Evolutionary conservation across 2,329 filamentous ascomycete species (phyloP).

Genomic region (Colletotrichum camelliae): DNA sequence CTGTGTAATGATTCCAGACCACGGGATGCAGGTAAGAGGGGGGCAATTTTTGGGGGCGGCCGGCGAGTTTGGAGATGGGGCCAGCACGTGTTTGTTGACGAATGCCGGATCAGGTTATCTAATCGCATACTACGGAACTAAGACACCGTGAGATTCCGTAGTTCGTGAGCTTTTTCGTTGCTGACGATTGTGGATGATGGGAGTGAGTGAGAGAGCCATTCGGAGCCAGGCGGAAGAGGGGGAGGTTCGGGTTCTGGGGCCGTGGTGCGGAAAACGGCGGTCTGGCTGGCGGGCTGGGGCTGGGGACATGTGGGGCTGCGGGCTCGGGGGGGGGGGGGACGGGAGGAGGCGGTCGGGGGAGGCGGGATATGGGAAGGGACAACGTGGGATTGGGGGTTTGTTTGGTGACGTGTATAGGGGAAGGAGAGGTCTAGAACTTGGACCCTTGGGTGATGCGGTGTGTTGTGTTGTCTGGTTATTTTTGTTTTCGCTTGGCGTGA

Average conservation of each 20-base stretch:
- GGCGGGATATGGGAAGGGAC: not conserved
- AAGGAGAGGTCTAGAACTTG: not conserved
- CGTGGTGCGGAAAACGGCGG: conserved; percentile 2
- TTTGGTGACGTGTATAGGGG: not conserved
- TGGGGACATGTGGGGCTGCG: not conserved
- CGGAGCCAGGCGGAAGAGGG: not conserved
- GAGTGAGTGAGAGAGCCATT: not conserved
- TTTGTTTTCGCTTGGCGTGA: not conserved
- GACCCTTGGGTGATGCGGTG: not conserved
- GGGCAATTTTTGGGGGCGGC: not conserved
- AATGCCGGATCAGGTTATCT: not conserved
- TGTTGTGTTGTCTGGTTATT: not conserved
- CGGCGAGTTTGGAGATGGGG: not conserved
- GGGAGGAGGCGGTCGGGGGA: not conserved
- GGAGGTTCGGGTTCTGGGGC: not conserved
- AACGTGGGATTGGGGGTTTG: not conserved
- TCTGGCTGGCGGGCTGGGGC: not conserved
- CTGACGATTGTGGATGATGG: not conserved
- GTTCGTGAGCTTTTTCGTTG: not conserved
- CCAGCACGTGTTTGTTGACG: not conserved
- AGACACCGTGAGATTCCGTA: not conserved
- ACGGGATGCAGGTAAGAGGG: not conserved
- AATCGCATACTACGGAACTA: not conserved
- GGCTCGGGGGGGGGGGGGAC: not conserved
- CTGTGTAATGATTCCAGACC: not conserved